Percentiles rank a stretch among this genome's conserved stretches.
These are phyloP conservation scores for Pythium graminicola DNA, from an alignment of 352 stramenopile genomes.

Conservation along the genomic window DNA sequence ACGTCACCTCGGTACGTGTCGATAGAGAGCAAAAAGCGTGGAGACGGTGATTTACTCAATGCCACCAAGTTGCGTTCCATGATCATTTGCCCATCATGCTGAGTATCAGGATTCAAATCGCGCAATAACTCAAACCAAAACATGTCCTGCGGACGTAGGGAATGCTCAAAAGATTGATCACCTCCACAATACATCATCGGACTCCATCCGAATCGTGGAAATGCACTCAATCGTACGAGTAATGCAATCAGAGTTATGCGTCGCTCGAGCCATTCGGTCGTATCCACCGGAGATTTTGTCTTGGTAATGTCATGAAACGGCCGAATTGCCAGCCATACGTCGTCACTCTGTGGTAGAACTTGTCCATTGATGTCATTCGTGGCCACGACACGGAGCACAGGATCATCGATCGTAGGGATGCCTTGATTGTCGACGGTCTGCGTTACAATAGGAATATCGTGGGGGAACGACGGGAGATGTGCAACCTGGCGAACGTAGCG, in stretches of 20 bases:
- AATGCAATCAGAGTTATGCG: not conserved
- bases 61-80: constrained; percentile 11
- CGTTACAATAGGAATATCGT: not conserved
- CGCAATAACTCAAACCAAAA: constrained; percentile 6
- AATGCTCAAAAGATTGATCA: not conserved
- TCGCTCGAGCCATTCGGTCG: not conserved
- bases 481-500: not conserved
- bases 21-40: constrained; percentile 11
- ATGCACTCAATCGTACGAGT: constrained; percentile 2
- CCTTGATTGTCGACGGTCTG: not conserved
- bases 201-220: not conserved
- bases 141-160: not conserved
- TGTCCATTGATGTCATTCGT: not conserved
- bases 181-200: constrained; percentile 3
- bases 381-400: not conserved
- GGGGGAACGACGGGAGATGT: not conserved
- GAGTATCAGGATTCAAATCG: not conserved
- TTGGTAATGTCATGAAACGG: constrained; percentile 12
- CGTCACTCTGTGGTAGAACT: not conserved
- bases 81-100: not conserved
- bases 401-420: not conserved
- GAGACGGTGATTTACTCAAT: not conserved
- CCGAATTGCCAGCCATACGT: constrained; percentile 6
- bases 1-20: not conserved
- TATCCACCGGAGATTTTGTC: not conserved